phyloP scores from a whole-genome alignment of 768 basidiomycete species.

The Termitomyces sp. region DNA sequence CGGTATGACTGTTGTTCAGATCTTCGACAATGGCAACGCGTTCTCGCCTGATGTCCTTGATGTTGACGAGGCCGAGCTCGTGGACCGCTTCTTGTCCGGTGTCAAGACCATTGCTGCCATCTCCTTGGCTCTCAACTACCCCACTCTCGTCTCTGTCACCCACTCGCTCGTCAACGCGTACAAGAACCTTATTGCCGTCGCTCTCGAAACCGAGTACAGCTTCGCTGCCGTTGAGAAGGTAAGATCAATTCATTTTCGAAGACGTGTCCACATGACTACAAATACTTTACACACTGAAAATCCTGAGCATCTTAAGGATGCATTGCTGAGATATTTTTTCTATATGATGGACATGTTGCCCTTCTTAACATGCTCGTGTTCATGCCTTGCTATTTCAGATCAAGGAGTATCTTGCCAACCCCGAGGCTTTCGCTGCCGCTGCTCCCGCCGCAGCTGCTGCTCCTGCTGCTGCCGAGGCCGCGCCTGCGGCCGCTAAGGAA shows the following conservation, averaged over 20 bases:
- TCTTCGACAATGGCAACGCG: slow-evolving; percentile 90
- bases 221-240: slow-evolving; percentile 96
- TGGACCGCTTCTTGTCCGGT: slow-evolving; percentile 89
- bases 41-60: slow-evolving; percentile 92
- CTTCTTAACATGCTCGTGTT: slow-evolving; percentile 6
- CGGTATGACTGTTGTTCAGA: slow-evolving; percentile 98
- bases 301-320: slow-evolving; percentile 61
- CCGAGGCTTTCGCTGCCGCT: slow-evolving; percentile 92
- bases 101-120: slow-evolving; percentile 95
- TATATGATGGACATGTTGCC: slow-evolving; percentile 26
- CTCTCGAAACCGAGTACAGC: slow-evolving; percentile 88
- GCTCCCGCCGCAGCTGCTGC: slow-evolving; percentile 61
- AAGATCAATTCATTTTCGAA: slow-evolving; percentile 21
- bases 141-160: slow-evolving; percentile 88
- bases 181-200: slow-evolving; percentile 95
- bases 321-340: slow-evolving; percentile 26
- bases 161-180: slow-evolving; percentile 98
- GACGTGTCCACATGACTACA: slow-evolving; percentile 26
- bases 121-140: slow-evolving; percentile 94
- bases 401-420: slow-evolving; percentile 97
- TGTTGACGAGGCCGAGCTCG: slow-evolving; percentile 85
- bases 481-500: slow-evolving; percentile 51
- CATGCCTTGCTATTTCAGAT: slow-evolving; percentile 44
- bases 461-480: slow-evolving; percentile 44
- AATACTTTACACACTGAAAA: slow-evolving; percentile 74